These are phyloP conservation scores for Spiraea crenata DNA, from an alignment of 331 rosid genomes.

Conservation along the genomic window DNA sequence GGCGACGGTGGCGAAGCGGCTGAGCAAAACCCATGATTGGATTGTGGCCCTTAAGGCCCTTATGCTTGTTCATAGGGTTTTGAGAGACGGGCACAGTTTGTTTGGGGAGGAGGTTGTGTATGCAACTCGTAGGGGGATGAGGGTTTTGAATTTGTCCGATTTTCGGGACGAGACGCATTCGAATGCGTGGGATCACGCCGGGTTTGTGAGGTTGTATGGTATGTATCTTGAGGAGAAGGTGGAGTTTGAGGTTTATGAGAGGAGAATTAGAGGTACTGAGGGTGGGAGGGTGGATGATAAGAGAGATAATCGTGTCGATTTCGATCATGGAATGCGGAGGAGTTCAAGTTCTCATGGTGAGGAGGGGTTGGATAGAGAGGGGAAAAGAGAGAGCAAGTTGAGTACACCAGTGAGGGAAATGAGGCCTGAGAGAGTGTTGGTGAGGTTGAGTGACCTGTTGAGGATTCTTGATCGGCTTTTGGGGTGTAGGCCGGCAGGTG, in stretches of 20 bases:
- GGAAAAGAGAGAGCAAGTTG: slow-evolving; percentile 24
- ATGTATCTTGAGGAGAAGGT: slow-evolving; percentile 69
- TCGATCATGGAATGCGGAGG: slow-evolving; percentile 24
- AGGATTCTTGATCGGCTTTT: slow-evolving; percentile 57
- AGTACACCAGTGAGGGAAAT: slow-evolving; percentile 62
- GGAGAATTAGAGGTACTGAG: slow-evolving; percentile 31
- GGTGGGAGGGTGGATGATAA: slow-evolving; percentile 25
- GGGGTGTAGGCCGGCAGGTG: slow-evolving; percentile 68
- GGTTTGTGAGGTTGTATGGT: slow-evolving; percentile 61
- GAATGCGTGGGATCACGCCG: slow-evolving; percentile 59
- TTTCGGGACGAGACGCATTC: slow-evolving; percentile 83
- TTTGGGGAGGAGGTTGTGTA: slow-evolving; percentile 66
- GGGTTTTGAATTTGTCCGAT: slow-evolving; percentile 59
- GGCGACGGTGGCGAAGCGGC: slow-evolving; percentile 56
- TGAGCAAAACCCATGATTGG: slow-evolving; percentile 83
- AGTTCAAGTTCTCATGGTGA: background rate
- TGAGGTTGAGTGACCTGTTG: slow-evolving; percentile 54
- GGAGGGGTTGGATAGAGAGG: slow-evolving; percentile 36
- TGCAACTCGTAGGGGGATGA: slow-evolving; percentile 47
- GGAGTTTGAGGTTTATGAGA: slow-evolving; percentile 50
- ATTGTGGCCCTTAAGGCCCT: slow-evolving; percentile 81
- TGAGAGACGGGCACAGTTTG: slow-evolving; percentile 67
- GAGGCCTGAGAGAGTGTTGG: slow-evolving; percentile 62
- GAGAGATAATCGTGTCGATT: slow-evolving; percentile 30
- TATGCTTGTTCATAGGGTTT: slow-evolving; percentile 72